These are phyloP conservation scores for Cladophialophora chaetospira DNA, from an alignment of 2,329 filamentous ascomycete species.

Conservation along the genomic window DNA sequence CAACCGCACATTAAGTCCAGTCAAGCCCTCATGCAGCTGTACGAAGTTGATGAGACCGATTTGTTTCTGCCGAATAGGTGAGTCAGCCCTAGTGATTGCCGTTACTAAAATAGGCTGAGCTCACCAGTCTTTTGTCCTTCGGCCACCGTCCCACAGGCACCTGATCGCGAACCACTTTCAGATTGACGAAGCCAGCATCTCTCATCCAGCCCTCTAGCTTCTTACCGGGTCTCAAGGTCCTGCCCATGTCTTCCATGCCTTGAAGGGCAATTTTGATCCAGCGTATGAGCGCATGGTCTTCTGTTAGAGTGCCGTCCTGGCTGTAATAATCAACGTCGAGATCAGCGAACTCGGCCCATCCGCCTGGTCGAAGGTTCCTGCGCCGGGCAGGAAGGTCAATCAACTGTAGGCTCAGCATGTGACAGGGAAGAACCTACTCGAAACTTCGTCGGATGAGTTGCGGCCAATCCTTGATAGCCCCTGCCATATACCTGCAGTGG, in stretches of 20 bases:
- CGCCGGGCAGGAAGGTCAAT: neutral
- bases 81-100: neutral
- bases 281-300: conserved; percentile 27
- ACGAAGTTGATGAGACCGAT: conserved; percentile 24
- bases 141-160: conserved; percentile 36
- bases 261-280: conserved; percentile 33
- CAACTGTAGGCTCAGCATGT: neutral
- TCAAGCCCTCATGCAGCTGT: conserved; percentile 34
- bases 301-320: conserved; percentile 35
- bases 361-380: conserved; percentile 40
- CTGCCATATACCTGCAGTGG: conserved; percentile 59
- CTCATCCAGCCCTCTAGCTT: conserved; percentile 35
- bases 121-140: conserved; percentile 31
- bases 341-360: conserved; percentile 45
- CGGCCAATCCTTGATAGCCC: conserved; percentile 60
- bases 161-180: conserved; percentile 22
- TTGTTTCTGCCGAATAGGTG: conserved; percentile 26
- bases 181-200: conserved; percentile 36
- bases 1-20: conserved; percentile 33
- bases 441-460: conserved; percentile 43
- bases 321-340: conserved; percentile 37
- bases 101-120: neutral
- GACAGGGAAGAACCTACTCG: neutral
- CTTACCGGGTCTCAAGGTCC: conserved; percentile 44
- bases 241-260: conserved; percentile 32